Evolutionary conservation across 2,329 filamentous ascomycete species (phyloP), one percentile per base, ranked within the genome.

Genomic region (Fusarium humuli): DNA sequence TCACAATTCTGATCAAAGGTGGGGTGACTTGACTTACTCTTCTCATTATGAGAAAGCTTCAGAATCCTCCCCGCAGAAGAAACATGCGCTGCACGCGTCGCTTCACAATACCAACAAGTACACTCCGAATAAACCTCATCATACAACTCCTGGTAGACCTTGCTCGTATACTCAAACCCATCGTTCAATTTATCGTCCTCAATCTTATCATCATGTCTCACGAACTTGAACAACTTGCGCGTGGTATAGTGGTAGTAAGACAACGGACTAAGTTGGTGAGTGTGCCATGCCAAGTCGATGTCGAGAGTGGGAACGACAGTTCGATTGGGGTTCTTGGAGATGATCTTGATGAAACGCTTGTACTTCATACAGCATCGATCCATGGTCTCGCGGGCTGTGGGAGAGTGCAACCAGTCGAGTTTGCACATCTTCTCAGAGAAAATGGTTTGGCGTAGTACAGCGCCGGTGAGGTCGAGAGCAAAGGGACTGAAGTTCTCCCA

Each of bases 191-290:
- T 85, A 16, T 81, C 82, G 73, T 94, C 91, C 50, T 90, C 88
- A 23, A 97, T 89, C 79, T 95, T 95, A 82, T 97, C 94, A 77
- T 96, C 91, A 75, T 97, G 93, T 75, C 94, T 90, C 71, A 95
- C 86, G 75, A 94, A 93, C 50, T 85, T 87, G 3, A 63, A 65
- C 0, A 84, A 85, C 23, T 78, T 77, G 1, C 53, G 57, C 2
- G 84, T 76, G 2, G 87, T 90, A 76, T 87, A 90, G 5, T 76
- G 63, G 72, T 88, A 91, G 79, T 96, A 96, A 6, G 81, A 75
- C 4, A 77, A 74, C 0, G 92, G 91, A 11, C 82, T 86, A 5
- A 95, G 86, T 76, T 95, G 91, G 73, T 95, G 92, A 0, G 92
- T 95, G 76, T 97, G 93, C 91, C 92, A 94, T 0, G 87, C 91